phyloP scores from a whole-genome alignment of 768 basidiomycete genomes.

The Mycena rosella region DNA sequence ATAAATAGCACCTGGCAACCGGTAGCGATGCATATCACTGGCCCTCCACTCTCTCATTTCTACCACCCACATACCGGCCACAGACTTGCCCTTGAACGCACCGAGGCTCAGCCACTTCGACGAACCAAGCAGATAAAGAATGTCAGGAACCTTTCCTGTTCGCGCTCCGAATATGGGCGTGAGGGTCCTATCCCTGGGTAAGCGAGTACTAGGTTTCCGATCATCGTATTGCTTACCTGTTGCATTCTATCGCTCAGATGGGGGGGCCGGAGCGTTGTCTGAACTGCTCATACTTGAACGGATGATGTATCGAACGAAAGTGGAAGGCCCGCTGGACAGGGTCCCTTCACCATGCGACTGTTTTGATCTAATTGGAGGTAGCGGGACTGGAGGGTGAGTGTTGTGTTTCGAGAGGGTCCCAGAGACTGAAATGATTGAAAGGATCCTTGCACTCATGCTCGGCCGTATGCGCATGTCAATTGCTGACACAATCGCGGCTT shows the following conservation, averaged over 20 bases:
- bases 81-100: too few species aligned
- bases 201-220: background rate
- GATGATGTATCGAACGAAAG: background rate
- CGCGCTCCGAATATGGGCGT: background rate
- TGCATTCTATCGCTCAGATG: background rate
- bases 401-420: background rate
- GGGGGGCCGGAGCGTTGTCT: background rate
- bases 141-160: too few species aligned
- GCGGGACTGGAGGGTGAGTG: constrained; percentile 5
- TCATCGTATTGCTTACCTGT: background rate
- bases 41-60: too few species aligned
- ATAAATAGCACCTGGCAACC: too few species aligned
- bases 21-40: too few species aligned
- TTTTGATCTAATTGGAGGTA: background rate
- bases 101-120: too few species aligned
- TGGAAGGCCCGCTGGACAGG: background rate
- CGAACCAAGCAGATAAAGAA: too few species aligned
- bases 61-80: too few species aligned
- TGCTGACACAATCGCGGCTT: background rate
- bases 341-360: background rate
- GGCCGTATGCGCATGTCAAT: background rate
- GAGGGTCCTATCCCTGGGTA: background rate
- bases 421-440: background rate
- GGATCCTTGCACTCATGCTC: background rate
- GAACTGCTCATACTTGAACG: background rate